Percentiles rank a stretch among this genome's conserved stretches.
These are phyloP conservation scores for Juncus effusus DNA, from an alignment of 176 grass and related monocot species.

Conservation along the genomic window DNA sequence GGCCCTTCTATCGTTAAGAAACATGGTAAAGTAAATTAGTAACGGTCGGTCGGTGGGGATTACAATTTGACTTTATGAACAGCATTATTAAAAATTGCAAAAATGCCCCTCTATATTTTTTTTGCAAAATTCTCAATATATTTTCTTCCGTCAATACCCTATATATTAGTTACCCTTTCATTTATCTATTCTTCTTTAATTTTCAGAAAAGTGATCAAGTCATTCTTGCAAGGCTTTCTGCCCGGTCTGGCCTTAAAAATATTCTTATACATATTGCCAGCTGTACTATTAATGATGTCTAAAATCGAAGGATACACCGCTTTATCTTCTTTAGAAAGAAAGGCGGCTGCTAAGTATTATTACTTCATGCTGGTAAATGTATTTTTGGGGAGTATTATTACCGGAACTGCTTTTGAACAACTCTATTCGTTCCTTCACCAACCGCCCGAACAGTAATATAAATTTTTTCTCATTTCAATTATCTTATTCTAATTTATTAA, in stretches of 20 bases:
- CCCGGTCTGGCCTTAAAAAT: constrained; percentile 90
- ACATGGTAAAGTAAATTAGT: too few species aligned
- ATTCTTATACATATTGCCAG: constrained; percentile 83
- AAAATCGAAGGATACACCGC: constrained; percentile 91
- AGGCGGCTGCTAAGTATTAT: constrained; percentile 88
- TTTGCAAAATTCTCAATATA: neutral
- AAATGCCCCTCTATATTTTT: neutral
- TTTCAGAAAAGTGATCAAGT: constrained; percentile 77
- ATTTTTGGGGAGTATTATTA: constrained; percentile 90
- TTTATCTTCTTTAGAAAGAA: constrained; percentile 89
- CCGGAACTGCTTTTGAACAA: constrained; percentile 91
- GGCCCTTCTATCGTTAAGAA: too few species aligned
- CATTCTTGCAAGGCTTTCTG: constrained; percentile 90
- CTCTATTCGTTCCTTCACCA: constrained; percentile 74
- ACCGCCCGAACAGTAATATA: constrained; percentile 65
- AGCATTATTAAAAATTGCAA: too few species aligned
- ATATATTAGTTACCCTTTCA: too few species aligned
- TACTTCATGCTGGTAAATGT: constrained; percentile 98
- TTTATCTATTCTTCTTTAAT: constrained; percentile 7
- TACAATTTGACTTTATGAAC: too few species aligned
- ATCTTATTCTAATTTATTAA: constrained; percentile 11
- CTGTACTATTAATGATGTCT: constrained; percentile 89
- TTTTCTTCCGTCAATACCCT: neutral
- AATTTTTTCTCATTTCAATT: constrained; percentile 19
- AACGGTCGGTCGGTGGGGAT: too few species aligned